Evolutionary conservation across 2,329 filamentous ascomycete genomes (phyloP).

Genomic region (Colletotrichum neosansevieriae): DNA sequence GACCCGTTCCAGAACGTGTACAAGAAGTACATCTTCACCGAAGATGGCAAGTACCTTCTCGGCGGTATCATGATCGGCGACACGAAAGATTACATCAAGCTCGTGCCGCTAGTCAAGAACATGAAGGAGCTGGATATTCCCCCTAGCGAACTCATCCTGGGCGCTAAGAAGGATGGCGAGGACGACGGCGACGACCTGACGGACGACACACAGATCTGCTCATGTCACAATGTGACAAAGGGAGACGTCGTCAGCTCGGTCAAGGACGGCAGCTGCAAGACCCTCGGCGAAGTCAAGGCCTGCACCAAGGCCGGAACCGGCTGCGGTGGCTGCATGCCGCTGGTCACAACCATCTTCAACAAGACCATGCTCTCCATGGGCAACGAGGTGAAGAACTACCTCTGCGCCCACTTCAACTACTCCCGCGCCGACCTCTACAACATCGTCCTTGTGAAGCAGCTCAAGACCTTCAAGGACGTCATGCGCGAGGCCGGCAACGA

Average conservation of each 20-base stretch:
- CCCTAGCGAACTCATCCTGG: constrained; percentile 86
- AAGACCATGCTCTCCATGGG: constrained; percentile 88
- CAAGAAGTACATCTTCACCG: constrained; percentile 93
- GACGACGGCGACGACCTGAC: constrained; percentile 82
- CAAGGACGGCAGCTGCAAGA: constrained; percentile 84
- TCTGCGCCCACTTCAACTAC: constrained; percentile 87
- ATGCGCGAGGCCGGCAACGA: constrained; percentile 84
- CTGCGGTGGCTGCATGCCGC: constrained; percentile 89
- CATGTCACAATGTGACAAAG: constrained; percentile 93
- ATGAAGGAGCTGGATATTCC: constrained; percentile 83
- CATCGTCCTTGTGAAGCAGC: constrained; percentile 84
- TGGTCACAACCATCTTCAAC: constrained; percentile 92
- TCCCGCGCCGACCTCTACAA: constrained; percentile 91
- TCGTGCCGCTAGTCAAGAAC: constrained; percentile 88
- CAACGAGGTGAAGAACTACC: constrained; percentile 85
- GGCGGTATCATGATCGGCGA: constrained; percentile 99
- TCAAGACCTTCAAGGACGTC: constrained; percentile 78
- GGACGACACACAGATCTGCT: constrained; percentile 90
- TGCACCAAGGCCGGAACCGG: constrained; percentile 94
- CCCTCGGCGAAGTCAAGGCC: constrained; percentile 84
- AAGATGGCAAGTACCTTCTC: constrained; percentile 89
- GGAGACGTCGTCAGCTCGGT: constrained; percentile 79
- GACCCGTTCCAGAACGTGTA: constrained; percentile 91
- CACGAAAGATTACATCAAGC: constrained; percentile 88
- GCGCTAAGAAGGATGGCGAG: constrained; percentile 78